Evolutionary conservation across 495 filamentous ascomycete species (phyloP).

Genomic region (Trichoderma gamsii): DNA sequence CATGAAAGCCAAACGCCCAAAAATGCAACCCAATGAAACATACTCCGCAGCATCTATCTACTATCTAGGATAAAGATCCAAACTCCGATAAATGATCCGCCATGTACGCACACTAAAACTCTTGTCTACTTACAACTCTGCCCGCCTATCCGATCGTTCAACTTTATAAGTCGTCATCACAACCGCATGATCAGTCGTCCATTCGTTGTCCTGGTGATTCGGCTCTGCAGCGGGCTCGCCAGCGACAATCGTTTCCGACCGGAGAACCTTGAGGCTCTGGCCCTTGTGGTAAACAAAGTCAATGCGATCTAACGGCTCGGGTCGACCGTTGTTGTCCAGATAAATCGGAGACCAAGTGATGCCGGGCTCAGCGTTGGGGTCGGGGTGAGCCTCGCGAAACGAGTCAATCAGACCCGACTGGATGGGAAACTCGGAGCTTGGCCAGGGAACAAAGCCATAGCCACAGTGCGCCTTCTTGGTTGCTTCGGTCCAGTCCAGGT

Average conservation of each 20-base stretch:
- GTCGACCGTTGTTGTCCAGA: neutral
- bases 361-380: conserved; percentile 7
- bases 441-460: neutral
- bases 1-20: neutral
- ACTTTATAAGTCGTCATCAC: neutral
- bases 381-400: conserved; percentile 7
- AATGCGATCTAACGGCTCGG: conserved; percentile 11
- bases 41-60: neutral
- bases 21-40: neutral
- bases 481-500: conserved; percentile 13
- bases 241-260: conserved; percentile 2
- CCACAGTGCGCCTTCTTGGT: conserved; percentile 11
- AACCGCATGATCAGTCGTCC: conserved; percentile 10
- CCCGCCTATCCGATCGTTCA: neutral
- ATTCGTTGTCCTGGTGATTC: conserved; percentile 1
- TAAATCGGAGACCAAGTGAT: conserved; percentile 13
- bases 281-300: conserved; percentile 14
- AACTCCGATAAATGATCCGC: neutral
- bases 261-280: neutral
- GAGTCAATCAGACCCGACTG: conserved; percentile 11
- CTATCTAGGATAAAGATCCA: neutral
- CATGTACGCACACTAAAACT: neutral
- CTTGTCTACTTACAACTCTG: conserved; percentile 1
- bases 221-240: neutral
- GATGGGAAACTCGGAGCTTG: neutral